Evolutionary conservation across 192 early-diverging fungal genomes (phyloP).

Genomic region (Phycomyces nitens): DNA sequence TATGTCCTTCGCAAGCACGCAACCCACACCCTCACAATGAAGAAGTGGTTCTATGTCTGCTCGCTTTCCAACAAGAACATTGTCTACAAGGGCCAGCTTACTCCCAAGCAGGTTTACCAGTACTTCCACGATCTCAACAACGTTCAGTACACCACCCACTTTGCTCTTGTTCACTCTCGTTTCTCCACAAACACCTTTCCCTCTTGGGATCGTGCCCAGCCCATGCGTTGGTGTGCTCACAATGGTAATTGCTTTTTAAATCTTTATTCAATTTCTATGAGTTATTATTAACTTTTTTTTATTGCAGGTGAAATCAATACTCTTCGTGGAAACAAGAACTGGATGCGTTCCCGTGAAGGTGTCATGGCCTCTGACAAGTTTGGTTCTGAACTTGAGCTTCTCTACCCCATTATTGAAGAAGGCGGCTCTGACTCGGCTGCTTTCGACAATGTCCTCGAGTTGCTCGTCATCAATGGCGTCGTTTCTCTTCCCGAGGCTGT

Average conservation of each 20-base stretch:
- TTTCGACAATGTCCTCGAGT: slow-evolving; percentile 94
- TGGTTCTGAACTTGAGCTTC: slow-evolving; percentile 67
- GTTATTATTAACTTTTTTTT: neutral
- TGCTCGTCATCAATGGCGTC: slow-evolving; percentile 88
- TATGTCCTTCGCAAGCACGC: slow-evolving; percentile 89
- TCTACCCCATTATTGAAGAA: slow-evolving; percentile 94
- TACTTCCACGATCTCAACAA: slow-evolving; percentile 92
- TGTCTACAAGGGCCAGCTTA: slow-evolving; percentile 96
- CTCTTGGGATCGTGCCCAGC: slow-evolving; percentile 98
- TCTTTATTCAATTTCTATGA: too few species aligned
- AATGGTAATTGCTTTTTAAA: slow-evolving; percentile 72
- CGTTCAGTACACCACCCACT: slow-evolving; percentile 79
- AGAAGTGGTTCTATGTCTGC: slow-evolving; percentile 97
- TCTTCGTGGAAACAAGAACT: slow-evolving; percentile 98
- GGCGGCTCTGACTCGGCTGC: slow-evolving; percentile 96
- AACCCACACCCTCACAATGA: slow-evolving; percentile 77
- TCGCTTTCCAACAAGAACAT: slow-evolving; percentile 92
- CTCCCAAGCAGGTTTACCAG: slow-evolving; percentile 89
- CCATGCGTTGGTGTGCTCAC: slow-evolving; percentile 97
- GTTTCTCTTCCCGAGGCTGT: slow-evolving; percentile 92
- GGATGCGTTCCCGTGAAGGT: slow-evolving; percentile 98
- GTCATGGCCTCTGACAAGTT: slow-evolving; percentile 84
- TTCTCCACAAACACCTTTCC: slow-evolving; percentile 99
- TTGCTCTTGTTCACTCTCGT: slow-evolving; percentile 96
- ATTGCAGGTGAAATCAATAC: slow-evolving; percentile 93